Base-by-base conservation (phyloP, 2,329 filamentous ascomycete genomes). In the Aspergillus neotritici region DNA sequence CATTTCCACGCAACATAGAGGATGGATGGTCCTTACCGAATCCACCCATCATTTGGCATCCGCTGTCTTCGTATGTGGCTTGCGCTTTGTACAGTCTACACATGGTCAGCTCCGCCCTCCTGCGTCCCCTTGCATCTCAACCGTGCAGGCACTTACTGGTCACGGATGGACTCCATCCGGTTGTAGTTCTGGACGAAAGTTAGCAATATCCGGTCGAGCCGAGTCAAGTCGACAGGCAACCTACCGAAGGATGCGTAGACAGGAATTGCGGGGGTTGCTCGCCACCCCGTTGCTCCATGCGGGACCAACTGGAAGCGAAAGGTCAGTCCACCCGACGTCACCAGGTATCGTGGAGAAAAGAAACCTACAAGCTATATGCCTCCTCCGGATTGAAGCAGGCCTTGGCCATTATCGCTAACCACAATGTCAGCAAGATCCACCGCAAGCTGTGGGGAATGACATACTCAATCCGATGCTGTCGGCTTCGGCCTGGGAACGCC, bases 381-480 rank as follows among this genome's bases (percentile, higher is more conserved):
- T 74, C 77, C 44, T 71, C 60, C 0, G 80, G 80, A 41, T 79
- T 67, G 52, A 77, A 83, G 59, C 80, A 83, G 31, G 72, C 73
- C 57, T 79, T 70, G 2, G 79, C 72, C 76, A 83, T 83, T 72
- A 83, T 79, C 59, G 81, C 65, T 67, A 50, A 36, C 8, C 34
- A 4, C 17, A 9, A n/a, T 4, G 35, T 58, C 41, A 66, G 54
- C 17, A 25, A 25, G 21, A 25, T 25, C 21, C 21, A 25, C 21
- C 21, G 3, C 9, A 8, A 25, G 21, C 7, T 25, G 7, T 8
- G 21, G 21, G 5, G 5, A 31, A 29, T 4, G 5, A 37, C 61
- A 47, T 65, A 72, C 69, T 67, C 35, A 82, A 57, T 1, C 80
- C 80, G 29, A 83, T 81, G 41, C 78, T 75, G 57, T 83, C 80